These are phyloP conservation scores for Vanilla planifolia DNA, from an alignment of 106 monocot species.

Conservation along the genomic window DNA sequence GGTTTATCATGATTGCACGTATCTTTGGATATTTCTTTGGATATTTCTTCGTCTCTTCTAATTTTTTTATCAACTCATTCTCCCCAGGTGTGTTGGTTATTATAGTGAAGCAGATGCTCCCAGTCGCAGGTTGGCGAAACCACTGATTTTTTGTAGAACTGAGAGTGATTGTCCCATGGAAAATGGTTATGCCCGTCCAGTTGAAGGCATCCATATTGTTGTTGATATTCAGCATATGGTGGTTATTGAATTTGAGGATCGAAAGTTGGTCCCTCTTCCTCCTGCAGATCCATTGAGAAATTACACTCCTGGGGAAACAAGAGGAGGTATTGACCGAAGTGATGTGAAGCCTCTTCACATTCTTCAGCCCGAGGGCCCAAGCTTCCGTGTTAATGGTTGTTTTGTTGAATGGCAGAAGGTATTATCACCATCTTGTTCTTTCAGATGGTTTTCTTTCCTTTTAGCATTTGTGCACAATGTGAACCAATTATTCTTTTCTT, in stretches of 20 bases:
- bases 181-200: constrained; percentile 92
- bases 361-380: constrained; percentile 87
- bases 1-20: background rate
- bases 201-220: constrained; percentile 77
- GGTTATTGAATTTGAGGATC: constrained; percentile 82
- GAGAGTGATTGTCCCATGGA: constrained; percentile 92
- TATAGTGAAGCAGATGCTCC: constrained; percentile 80
- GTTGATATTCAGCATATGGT: constrained; percentile 86
- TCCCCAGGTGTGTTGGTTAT: constrained; percentile 77
- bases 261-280: constrained; percentile 78
- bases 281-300: constrained; percentile 88
- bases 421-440: background rate
- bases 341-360: constrained; percentile 84
- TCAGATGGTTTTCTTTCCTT: constrained; percentile 1
- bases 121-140: constrained; percentile 78
- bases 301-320: constrained; percentile 82
- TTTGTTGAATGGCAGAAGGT: constrained; percentile 97
- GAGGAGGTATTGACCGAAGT: constrained; percentile 87
- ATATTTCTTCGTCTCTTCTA: background rate
- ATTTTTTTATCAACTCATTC: background rate
- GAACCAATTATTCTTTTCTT: background rate
- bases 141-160: constrained; percentile 87
- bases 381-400: constrained; percentile 81
- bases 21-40: background rate
- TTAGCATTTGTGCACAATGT: background rate